Conservation (phyloP, 306 rosid species). For the apple (Malus domestica) region DNA sequence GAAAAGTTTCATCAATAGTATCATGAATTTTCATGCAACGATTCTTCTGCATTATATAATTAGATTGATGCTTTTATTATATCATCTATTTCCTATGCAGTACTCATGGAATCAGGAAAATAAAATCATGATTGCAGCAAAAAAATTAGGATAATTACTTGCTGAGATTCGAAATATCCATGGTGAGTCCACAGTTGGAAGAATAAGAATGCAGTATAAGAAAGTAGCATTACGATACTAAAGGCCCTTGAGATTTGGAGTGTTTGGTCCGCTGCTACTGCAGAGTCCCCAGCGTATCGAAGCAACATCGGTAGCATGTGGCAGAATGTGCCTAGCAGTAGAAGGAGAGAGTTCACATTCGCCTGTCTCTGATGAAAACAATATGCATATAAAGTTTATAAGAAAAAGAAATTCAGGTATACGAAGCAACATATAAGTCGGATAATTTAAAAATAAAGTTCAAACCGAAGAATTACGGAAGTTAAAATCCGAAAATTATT, state of each 20-base stretch:
- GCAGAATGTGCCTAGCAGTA: slow-evolving; percentile 64
- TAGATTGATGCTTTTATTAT: background rate
- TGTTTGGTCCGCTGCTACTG: slow-evolving; percentile 22
- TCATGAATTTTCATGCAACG: too few relatives aligned
- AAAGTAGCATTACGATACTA: slow-evolving; percentile 64
- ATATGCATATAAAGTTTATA: background rate
- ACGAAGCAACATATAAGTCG: background rate
- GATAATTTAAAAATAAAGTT: background rate
- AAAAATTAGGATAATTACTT: slow-evolving; percentile 25
- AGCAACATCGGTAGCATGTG: slow-evolving; percentile 66
- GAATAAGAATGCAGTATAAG: slow-evolving; percentile 51
- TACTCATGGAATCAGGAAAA: background rate
- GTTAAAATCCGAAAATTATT: background rate
- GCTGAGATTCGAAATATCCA: slow-evolving; percentile 55
- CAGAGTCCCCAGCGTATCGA: slow-evolving; percentile 31
- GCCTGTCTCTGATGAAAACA: slow-evolving; percentile 62
- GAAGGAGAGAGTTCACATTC: slow-evolving; percentile 63
- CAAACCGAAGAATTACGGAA: background rate
- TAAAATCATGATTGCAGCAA: background rate
- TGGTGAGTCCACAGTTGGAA: slow-evolving; percentile 80
- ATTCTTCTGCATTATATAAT: too few relatives aligned
- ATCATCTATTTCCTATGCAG: background rate
- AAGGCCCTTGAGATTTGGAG: slow-evolving; percentile 60
- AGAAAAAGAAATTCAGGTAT: background rate
- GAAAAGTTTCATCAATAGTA: background rate